Evolutionary conservation across 148 eudicot genomes (phyloP), one percentile per base, ranked within the genome.

Genomic region (Fallopia convolvulus): DNA sequence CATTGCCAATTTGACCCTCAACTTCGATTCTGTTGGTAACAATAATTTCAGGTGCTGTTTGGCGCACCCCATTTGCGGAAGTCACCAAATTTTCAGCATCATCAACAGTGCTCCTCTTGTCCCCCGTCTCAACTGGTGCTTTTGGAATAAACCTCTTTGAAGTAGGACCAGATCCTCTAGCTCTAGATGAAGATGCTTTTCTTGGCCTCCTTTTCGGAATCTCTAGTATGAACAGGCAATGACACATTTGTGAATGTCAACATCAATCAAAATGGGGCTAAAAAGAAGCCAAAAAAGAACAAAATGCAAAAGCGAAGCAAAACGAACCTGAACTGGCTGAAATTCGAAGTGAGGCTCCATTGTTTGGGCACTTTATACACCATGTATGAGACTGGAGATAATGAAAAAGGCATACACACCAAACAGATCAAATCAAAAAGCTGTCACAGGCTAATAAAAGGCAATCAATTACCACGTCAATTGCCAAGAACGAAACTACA

Each of bases 291-390:
- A 0, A 47, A 48, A 3, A 20, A 48, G 7, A 72, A 41, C 6
- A 44, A 74, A 74, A 5, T 23, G 18, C 56, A 46, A 70, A 70
- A 70, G 74, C 20, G 65, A 66, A 36, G 70, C 82, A 20, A 15
- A 74, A 81, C 86, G 77, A 88, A 94, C 97, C 98, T 86, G 92
- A 86, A 83, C 88, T 81, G 42, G 93, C 93, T 75, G 77, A 81
- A 60, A 87, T 81, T 80, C 74, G 83, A 80, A 72, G 77, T 33
- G 92, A 86, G 79, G 78, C 77, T 71, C 86, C 82, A 74, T 79
- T 83, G 14, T 49, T 77, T 42, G 77, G 58, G 74, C 75, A 78
- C 65, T 84, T 85, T 79, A 83, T 75, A 42, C 77, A 85, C 86
- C 90, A 79, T 74, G 85, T 79, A 65, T 82, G 85, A 70, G 84